Evolutionary conservation across 106 monocot genomes (phyloP).

Genomic region (Chionographis japonica): DNA sequence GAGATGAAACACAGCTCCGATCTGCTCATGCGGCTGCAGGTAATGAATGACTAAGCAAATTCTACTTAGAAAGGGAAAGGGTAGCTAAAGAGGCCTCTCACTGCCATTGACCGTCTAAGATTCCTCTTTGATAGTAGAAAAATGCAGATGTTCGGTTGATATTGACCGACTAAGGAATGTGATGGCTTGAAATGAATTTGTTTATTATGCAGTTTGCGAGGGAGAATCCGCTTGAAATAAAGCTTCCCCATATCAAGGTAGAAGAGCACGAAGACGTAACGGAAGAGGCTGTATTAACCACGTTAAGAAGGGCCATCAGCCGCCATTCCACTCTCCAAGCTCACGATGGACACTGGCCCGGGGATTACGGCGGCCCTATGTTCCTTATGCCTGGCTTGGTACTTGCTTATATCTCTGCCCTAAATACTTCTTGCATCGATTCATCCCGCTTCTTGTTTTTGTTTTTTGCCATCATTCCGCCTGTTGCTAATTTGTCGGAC

Average conservation of each 20-base stretch:
- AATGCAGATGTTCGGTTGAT: too few relatives aligned
- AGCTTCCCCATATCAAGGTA: slow-evolving; percentile 37
- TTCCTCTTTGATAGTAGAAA: too few relatives aligned
- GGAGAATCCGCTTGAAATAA: slow-evolving; percentile 47
- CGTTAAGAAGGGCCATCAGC: slow-evolving; percentile 56
- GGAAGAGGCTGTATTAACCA: slow-evolving; percentile 50
- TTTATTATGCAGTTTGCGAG: slow-evolving; percentile 77
- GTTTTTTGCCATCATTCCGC: neutral
- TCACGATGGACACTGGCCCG: slow-evolving; percentile 90
- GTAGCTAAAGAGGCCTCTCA: too few relatives aligned
- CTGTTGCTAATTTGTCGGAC: slow-evolving; percentile 21
- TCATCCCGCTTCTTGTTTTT: neutral
- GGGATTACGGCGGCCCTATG: slow-evolving; percentile 89
- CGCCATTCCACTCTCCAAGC: slow-evolving; percentile 67
- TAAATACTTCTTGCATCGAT: neutral
- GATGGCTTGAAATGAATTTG: too few relatives aligned
- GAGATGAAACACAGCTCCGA: slow-evolving; percentile 72
- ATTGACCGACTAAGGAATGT: too few relatives aligned
- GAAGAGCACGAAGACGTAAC: slow-evolving; percentile 58
- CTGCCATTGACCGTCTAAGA: too few relatives aligned
- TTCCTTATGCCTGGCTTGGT: slow-evolving; percentile 83
- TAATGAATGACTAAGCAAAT: neutral
- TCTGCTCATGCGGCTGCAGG: slow-evolving; percentile 81
- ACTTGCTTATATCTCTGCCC: slow-evolving; percentile 2
- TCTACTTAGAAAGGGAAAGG: too few relatives aligned